Percentiles rank a stretch among this genome's conserved stretches.
These are phyloP conservation scores for Penium margaritaceum DNA, from an alignment of 139 green algal species.

Conservation along the genomic window DNA sequence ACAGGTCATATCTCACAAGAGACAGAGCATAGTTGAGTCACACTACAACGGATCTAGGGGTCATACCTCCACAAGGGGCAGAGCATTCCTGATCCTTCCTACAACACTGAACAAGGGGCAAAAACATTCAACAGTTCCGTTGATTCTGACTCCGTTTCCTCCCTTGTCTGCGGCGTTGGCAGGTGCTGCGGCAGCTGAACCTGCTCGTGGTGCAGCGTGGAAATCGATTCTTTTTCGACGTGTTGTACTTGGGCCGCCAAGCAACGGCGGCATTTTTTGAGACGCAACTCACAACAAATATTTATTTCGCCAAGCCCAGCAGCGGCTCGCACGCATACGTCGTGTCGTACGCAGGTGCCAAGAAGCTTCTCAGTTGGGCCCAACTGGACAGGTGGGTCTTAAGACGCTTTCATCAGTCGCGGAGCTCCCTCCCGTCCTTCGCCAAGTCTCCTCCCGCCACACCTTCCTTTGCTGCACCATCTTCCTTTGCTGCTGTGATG, in stretches of 20 bases:
- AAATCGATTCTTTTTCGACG: constrained; percentile 1
- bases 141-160: no score
- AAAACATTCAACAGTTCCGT: no score
- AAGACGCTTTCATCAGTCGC: neutral
- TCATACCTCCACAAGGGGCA: no score
- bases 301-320: neutral
- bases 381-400: neutral
- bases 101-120: no score
- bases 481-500: neutral
- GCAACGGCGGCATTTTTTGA: neutral
- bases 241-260: neutral
- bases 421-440: no score
- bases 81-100: no score
- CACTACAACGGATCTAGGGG: no score
- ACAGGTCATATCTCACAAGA: no score
- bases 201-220: constrained; percentile 1
- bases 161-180: no score
- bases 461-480: no score
- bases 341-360: neutral
- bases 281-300: constrained; percentile 5
- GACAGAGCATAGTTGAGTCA: no score
- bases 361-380: neutral
- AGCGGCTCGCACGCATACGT: neutral
- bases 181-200: constrained; percentile 4
- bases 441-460: no score